phyloP scores from a whole-genome alignment of 208 protist genomes.

The Eutreptiella sp. region DNA sequence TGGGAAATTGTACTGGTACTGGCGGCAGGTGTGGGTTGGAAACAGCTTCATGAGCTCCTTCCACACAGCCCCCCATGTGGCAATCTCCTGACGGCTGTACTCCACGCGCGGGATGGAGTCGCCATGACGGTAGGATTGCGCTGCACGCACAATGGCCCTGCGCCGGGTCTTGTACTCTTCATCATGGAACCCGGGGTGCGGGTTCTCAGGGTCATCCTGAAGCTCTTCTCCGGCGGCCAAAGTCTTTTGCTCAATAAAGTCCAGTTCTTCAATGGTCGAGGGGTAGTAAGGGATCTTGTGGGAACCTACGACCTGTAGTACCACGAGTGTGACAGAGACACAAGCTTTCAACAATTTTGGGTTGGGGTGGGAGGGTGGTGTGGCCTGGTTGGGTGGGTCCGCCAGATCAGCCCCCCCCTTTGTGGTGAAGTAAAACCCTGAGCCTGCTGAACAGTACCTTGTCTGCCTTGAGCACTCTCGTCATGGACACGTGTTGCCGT shows the following conservation, averaged over 20 bases:
- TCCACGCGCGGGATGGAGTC: slow-evolving; percentile 72
- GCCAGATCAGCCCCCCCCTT: too few relatives aligned
- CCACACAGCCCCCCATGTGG: slow-evolving; percentile 74
- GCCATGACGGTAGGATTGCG: slow-evolving; percentile 68
- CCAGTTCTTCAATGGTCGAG: slow-evolving; percentile 57
- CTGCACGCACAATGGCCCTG: slow-evolving; percentile 55
- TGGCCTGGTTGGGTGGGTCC: too few relatives aligned
- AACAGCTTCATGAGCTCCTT: slow-evolving; percentile 73
- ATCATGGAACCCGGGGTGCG: slow-evolving; percentile 91
- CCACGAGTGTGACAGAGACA: slow-evolving; percentile 28
- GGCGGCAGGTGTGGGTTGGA: slow-evolving; percentile 80
- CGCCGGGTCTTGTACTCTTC: slow-evolving; percentile 78
- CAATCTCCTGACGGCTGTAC: slow-evolving; percentile 82
- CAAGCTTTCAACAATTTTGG: too few relatives aligned
- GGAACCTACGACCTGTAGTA: slow-evolving; percentile 45
- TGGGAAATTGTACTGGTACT: slow-evolving; percentile 84
- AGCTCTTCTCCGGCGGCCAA: slow-evolving; percentile 70
- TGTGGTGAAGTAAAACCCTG: too few relatives aligned
- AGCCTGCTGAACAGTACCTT: too few relatives aligned
- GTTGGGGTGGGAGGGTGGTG: too few relatives aligned
- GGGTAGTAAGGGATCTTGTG: slow-evolving; percentile 70
- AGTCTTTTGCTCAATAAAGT: slow-evolving; percentile 66
- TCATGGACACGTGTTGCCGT: too few relatives aligned
- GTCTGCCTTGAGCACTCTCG: too few relatives aligned
- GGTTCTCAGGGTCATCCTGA: slow-evolving; percentile 71